These are phyloP conservation scores for Botrytis squamosa DNA, from an alignment of 2,329 filamentous ascomycete genomes.

Conservation along the genomic window DNA sequence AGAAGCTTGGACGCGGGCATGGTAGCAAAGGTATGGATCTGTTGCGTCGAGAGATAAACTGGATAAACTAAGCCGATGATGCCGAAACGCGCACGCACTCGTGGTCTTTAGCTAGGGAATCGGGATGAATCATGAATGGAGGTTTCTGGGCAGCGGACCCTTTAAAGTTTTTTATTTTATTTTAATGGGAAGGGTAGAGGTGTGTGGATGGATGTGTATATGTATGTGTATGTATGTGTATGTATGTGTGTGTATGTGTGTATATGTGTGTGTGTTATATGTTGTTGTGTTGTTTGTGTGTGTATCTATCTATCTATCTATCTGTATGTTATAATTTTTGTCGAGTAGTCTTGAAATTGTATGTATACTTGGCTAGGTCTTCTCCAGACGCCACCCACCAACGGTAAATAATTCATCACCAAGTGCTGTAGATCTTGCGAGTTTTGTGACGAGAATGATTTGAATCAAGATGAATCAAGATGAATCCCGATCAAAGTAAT, in stretches of 20 bases:
- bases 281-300: too few species aligned
- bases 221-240: too few species aligned
- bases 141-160: neutral
- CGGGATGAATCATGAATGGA: neutral
- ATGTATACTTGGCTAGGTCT: neutral
- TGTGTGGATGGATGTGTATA: neutral
- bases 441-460: neutral
- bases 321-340: neutral
- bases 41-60: neutral
- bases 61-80: neutral
- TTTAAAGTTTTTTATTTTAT: neutral
- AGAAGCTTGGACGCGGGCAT: slow-evolving; percentile 1
- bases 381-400: neutral
- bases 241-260: too few species aligned
- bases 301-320: neutral
- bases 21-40: neutral
- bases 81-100: neutral
- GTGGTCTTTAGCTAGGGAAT: neutral
- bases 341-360: neutral
- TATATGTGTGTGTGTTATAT: too few species aligned
- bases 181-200: neutral
- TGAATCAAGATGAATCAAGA: neutral
- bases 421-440: neutral
- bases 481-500: neutral
- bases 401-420: neutral